Conservation (phyloP, 208 protist genomes). For the Perkinsela sp. region DNA sequence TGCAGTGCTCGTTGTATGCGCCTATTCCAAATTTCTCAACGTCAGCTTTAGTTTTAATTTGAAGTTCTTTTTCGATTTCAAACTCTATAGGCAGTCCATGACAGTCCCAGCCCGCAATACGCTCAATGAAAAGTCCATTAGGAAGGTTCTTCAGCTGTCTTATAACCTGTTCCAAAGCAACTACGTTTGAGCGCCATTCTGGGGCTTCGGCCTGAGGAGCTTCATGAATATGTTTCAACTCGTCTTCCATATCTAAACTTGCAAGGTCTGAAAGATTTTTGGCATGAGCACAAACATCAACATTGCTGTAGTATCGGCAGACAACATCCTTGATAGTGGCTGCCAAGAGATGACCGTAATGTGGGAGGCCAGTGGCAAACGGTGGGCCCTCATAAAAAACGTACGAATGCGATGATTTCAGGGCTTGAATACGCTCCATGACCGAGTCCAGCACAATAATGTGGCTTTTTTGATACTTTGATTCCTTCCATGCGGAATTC, state of each 20-base stretch:
- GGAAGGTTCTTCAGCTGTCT: conserved; percentile 6
- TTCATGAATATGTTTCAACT: neutral
- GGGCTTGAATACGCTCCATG: neutral
- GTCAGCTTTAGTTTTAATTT: conserved; percentile 70
- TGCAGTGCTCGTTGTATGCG: conserved; percentile 92
- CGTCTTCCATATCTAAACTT: neutral
- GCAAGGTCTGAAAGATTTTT: neutral
- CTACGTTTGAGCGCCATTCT: neutral
- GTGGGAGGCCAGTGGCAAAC: conserved; percentile 98
- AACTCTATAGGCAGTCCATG: conserved; percentile 97
- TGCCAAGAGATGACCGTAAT: conserved; percentile 98
- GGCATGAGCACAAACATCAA: conserved; percentile 2
- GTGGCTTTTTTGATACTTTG: neutral
- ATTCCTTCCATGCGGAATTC: neutral
- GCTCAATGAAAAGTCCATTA: conserved; percentile 79
- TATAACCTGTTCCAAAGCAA: neutral
- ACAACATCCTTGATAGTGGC: conserved; percentile 99
- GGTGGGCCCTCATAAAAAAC: conserved; percentile 98
- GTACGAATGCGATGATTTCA: conserved; percentile 9
- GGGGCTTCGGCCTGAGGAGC: neutral
- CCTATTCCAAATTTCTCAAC: conserved; percentile 86
- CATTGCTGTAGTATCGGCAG: conserved; percentile 87
- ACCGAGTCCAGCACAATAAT: neutral
- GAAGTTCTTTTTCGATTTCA: conserved; percentile 92
- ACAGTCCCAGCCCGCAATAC: conserved; percentile 97